Evolutionary conservation across 305 asterid genomes (phyloP), one percentile per base, ranked within the genome.

Genomic region (Solanum hybrid): DNA sequence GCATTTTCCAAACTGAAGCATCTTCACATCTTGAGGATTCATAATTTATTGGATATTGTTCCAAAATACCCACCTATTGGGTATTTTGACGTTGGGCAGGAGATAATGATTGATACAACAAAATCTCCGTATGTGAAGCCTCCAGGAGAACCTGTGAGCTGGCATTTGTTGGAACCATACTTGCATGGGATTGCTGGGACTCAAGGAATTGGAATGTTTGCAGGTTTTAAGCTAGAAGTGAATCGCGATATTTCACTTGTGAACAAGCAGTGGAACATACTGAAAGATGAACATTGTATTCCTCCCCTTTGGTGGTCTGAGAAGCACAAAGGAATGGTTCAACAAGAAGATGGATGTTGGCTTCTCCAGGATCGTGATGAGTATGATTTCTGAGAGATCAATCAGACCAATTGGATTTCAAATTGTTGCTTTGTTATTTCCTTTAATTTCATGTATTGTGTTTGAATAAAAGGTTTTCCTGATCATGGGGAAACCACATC

Each of bases 241-340:
- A 75, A 90, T n/a, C 91, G 95, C 3, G 94, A 93, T 88, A 90
- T 95, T 31, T 89, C 94, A 14, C 92, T 94, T 24, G 93, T 94
- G 10, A 93, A 95, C 90, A 96, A 95, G 86, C 22, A 29, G 26
- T 56, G 90, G 73, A 92, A 91, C 89, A 91, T 75, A 14, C 85
- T 96, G 91, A 93, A 91, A 92, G 93, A 91, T 36, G 93, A 93
- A 76, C 86, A 93, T 78, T 60, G 51, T 24, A 36, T 85, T 31
- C 88, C 88, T 31, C 11, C 22, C 2, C 31, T 19, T 9, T 96
- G 98, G 98, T 94, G 96, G 97, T 86, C 94, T 80, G 93, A 92
- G 88, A 93, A 91, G 93, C 94, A 95, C 88, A 92, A 91, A 75
- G 97, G 98, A 13, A 95, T 96, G 97, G 95, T 91, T 88, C 97